These are phyloP conservation scores for Xylaria venustula DNA, from an alignment of 495 filamentous ascomycete genomes.

Conservation along the genomic window DNA sequence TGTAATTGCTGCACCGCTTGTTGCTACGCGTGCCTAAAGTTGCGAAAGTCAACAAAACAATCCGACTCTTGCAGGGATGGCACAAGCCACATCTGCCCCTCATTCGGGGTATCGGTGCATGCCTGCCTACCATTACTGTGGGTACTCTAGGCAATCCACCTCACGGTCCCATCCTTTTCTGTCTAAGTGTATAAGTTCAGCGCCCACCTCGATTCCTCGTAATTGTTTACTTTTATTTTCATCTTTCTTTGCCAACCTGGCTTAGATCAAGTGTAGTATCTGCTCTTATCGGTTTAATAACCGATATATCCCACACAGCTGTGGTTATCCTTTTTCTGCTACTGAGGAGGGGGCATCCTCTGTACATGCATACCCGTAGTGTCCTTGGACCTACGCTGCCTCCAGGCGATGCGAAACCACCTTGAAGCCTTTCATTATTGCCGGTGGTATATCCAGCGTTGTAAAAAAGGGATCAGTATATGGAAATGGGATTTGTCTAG, in stretches of 20 bases:
- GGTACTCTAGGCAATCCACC: too few relatives aligned
- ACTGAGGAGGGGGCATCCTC: slow-evolving; percentile 50
- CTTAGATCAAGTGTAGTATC: slow-evolving; percentile 99
- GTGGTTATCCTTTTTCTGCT: slow-evolving; percentile 72
- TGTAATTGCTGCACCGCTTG: slow-evolving; percentile 12
- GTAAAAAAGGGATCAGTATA: slow-evolving; percentile 23
- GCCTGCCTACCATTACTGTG: too few relatives aligned
- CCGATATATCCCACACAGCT: slow-evolving; percentile 45
- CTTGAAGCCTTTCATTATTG: slow-evolving; percentile 22
- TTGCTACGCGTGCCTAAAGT: slow-evolving; percentile 16
- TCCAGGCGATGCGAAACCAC: too few relatives aligned
- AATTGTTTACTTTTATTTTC: slow-evolving; percentile 21
- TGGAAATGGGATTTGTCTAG: too few relatives aligned
- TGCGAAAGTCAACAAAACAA: slow-evolving; percentile 21
- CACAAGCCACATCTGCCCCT: slow-evolving; percentile 17
- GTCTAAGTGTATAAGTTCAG: not conserved
- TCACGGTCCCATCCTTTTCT: too few relatives aligned
- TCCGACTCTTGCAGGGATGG: not conserved
- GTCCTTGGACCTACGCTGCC: slow-evolving; percentile 27
- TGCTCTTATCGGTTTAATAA: slow-evolving; percentile 98
- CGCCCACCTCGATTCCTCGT: not conserved
- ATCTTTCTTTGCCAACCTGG: slow-evolving; percentile 57
- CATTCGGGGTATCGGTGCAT: too few relatives aligned
- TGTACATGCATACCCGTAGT: slow-evolving; percentile 75
- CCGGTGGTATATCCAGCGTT: slow-evolving; percentile 18